Conservation (phyloP, 148 eudicot species). For the Spergularia bocconei region DNA sequence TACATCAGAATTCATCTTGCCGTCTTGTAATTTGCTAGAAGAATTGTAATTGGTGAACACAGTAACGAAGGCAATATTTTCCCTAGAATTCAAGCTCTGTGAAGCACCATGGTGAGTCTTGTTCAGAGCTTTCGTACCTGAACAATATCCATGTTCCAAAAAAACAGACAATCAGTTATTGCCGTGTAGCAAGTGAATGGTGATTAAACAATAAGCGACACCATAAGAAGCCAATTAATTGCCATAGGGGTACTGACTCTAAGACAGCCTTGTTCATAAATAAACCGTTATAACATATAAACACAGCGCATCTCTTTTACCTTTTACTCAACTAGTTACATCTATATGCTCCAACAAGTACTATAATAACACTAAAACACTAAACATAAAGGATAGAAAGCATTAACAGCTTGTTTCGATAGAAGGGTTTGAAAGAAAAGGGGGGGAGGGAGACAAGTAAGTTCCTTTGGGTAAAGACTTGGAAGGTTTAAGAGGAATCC, state of each 20-base stretch:
- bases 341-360: not conserved
- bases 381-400: too few species aligned
- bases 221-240: not conserved
- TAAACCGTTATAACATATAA: not conserved
- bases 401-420: too few species aligned
- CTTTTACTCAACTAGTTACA: not conserved
- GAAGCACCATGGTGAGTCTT: constrained; percentile 42
- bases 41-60: constrained; percentile 71
- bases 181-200: constrained; percentile 1
- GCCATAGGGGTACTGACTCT: not conserved
- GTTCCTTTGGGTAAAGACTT: too few species aligned
- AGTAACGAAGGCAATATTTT: constrained; percentile 59
- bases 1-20: constrained; percentile 37
- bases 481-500: too few species aligned
- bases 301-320: not conserved
- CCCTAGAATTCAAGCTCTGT: constrained; percentile 33
- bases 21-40: constrained; percentile 30
- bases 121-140: constrained; percentile 78
- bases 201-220: not conserved
- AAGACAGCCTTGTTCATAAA: not conserved
- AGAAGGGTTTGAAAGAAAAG: too few species aligned
- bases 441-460: too few species aligned
- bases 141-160: constrained; percentile 18
- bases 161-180: constrained; percentile 12
- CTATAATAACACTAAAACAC: too few species aligned